Evolutionary conservation across 2,329 filamentous ascomycete species (phyloP).

Genomic region (Aphanocladium album): DNA sequence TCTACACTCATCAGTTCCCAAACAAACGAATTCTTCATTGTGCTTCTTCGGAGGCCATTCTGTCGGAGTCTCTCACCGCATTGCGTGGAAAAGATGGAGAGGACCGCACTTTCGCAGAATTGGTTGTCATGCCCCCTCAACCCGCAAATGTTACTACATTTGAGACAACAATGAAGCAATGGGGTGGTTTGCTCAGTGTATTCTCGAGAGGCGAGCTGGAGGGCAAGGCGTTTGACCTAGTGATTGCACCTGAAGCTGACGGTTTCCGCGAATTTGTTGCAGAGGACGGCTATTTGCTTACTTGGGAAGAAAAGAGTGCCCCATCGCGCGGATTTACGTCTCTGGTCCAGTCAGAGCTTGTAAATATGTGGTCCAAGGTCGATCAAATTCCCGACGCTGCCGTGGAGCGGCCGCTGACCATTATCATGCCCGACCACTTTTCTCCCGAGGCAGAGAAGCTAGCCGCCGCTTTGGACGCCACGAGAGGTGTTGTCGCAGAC

Average conservation of each 20-base stretch:
- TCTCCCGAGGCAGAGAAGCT: neutral
- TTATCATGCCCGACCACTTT: neutral
- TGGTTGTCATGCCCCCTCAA: neutral
- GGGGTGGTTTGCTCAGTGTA: neutral
- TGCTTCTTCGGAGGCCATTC: slow-evolving; percentile 15
- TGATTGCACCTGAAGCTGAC: neutral
- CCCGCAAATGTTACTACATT: neutral
- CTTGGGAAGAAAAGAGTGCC: neutral
- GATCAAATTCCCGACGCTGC: neutral
- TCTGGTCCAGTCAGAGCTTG: neutral
- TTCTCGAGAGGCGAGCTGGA: neutral
- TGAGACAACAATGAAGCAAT: neutral
- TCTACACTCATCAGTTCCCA: slow-evolving; percentile 22
- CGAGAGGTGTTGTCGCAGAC: slow-evolving; percentile 13
- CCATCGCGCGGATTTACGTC: neutral
- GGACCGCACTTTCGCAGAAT: slow-evolving; percentile 8
- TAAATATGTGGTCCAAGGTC: neutral
- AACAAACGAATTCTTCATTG: slow-evolving; percentile 21
- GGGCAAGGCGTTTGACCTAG: neutral
- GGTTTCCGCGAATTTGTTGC: neutral
- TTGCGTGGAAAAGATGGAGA: slow-evolving; percentile 13
- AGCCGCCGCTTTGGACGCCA: slow-evolving; percentile 13
- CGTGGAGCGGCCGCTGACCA: neutral
- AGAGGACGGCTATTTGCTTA: neutral
- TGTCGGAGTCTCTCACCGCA: slow-evolving; percentile 14